phyloP scores from a whole-genome alignment of 2,329 filamentous ascomycete genomes.

The Sporothrix brasiliensis region DNA sequence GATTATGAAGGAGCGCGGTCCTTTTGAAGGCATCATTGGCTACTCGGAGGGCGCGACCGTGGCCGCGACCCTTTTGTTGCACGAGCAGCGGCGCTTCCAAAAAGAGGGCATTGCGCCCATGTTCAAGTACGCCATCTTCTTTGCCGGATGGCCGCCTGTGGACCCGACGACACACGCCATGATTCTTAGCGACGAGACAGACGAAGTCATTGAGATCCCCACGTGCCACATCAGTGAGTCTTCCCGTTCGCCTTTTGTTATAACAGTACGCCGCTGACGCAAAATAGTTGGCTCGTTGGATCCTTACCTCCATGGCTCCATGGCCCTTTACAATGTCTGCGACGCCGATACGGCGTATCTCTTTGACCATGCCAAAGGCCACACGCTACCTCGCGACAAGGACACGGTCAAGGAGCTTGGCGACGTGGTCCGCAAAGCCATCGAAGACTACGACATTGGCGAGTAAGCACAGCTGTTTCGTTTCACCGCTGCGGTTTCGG shows the following conservation, averaged over 20 bases:
- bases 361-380: slow-evolving; percentile 68
- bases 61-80: slow-evolving; percentile 56
- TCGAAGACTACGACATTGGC: slow-evolving; percentile 36
- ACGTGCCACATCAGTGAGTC: slow-evolving; percentile 56
- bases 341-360: slow-evolving; percentile 61
- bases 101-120: slow-evolving; percentile 45
- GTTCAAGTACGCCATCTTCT: slow-evolving; percentile 55
- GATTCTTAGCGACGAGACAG: slow-evolving; percentile 54
- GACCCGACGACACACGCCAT: slow-evolving; percentile 49
- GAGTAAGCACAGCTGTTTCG: slow-evolving; percentile 9
- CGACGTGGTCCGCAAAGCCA: slow-evolving; percentile 47
- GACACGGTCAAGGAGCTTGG: slow-evolving; percentile 53
- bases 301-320: slow-evolving; percentile 62
- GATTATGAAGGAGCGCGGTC: slow-evolving; percentile 51
- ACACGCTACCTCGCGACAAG: slow-evolving; percentile 61
- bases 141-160: slow-evolving; percentile 58
- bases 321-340: slow-evolving; percentile 65
- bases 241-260: neutral
- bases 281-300: slow-evolving; percentile 55
- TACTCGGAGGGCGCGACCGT: slow-evolving; percentile 64
- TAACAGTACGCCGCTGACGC: neutral
- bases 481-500: neutral
- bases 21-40: slow-evolving; percentile 59
- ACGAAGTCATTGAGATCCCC: slow-evolving; percentile 55
- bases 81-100: slow-evolving; percentile 50